phyloP scores from a whole-genome alignment of 495 filamentous ascomycete species.

The Recurvomyces mirabilis region DNA sequence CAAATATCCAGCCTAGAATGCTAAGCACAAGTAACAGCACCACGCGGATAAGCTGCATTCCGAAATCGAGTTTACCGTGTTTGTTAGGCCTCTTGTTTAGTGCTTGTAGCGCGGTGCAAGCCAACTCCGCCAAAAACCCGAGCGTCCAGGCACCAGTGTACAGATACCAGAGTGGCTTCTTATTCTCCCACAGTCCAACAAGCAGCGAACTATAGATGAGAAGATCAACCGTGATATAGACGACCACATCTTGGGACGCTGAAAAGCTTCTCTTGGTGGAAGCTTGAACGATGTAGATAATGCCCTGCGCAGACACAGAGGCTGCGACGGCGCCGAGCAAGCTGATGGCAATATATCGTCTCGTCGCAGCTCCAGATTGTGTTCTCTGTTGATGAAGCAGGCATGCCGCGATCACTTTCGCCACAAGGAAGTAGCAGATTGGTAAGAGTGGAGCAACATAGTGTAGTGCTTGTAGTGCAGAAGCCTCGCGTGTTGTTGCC shows the following conservation, averaged over 20 bases:
- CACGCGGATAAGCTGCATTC: constrained; percentile 1
- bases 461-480: constrained; percentile 8
- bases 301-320: constrained; percentile 3
- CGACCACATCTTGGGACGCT: constrained; percentile 9
- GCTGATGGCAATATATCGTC: constrained; percentile 4
- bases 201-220: constrained; percentile 11
- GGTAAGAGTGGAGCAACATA: constrained; percentile 6
- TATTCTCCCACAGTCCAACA: constrained; percentile 6
- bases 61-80: neutral
- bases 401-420: constrained; percentile 11
- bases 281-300: constrained; percentile 5
- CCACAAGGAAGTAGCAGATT: constrained; percentile 5
- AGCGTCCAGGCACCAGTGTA: constrained; percentile 5
- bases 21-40: constrained; percentile 2
- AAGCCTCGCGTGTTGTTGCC: neutral
- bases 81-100: neutral
- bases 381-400: constrained; percentile 11
- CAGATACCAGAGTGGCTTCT: constrained; percentile 12
- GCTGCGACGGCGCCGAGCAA: neutral
- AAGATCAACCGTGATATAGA: constrained; percentile 7
- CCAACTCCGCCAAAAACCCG: constrained; percentile 4
- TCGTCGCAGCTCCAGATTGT: neutral
- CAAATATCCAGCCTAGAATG: neutral
- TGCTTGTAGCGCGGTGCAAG: constrained; percentile 2
- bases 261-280: neutral